Evolutionary conservation across 148 eudicot genomes (phyloP).

Genomic region (Hydrangea macrophylla): DNA sequence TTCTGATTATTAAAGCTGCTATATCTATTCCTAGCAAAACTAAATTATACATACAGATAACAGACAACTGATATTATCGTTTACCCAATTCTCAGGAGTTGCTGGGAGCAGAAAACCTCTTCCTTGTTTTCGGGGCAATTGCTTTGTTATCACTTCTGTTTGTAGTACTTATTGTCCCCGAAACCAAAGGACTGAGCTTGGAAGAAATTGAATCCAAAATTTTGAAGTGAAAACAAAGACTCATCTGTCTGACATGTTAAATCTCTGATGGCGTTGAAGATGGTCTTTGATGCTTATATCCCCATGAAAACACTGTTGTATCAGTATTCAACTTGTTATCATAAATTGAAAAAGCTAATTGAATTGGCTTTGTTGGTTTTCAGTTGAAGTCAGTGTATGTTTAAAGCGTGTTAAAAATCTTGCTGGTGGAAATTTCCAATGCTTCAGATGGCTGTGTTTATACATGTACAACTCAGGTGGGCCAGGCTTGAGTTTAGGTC

Average conservation of each 20-base stretch:
- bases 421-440: background rate
- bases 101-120: slow-evolving; percentile 88
- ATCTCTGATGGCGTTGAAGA: background rate
- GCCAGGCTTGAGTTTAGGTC: too few species aligned
- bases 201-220: slow-evolving; percentile 92
- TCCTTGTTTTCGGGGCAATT: slow-evolving; percentile 76
- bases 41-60: background rate
- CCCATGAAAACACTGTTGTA: background rate
- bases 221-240: slow-evolving; percentile 46
- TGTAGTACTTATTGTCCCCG: slow-evolving; percentile 63
- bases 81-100: slow-evolving; percentile 58
- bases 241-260: slow-evolving; percentile 2
- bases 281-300: background rate
- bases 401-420: background rate
- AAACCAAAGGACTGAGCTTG: slow-evolving; percentile 94
- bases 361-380: background rate
- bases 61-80: background rate
- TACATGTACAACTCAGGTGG: too few species aligned
- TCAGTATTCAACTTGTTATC: background rate
- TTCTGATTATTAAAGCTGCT: background rate
- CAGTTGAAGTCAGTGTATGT: background rate
- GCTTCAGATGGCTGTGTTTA: background rate
- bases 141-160: slow-evolving; percentile 74
- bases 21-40: slow-evolving; percentile 1
- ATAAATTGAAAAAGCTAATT: background rate